phyloP scores from a whole-genome alignment of 257 asterid genomes.

The Solanum verrucosum region DNA sequence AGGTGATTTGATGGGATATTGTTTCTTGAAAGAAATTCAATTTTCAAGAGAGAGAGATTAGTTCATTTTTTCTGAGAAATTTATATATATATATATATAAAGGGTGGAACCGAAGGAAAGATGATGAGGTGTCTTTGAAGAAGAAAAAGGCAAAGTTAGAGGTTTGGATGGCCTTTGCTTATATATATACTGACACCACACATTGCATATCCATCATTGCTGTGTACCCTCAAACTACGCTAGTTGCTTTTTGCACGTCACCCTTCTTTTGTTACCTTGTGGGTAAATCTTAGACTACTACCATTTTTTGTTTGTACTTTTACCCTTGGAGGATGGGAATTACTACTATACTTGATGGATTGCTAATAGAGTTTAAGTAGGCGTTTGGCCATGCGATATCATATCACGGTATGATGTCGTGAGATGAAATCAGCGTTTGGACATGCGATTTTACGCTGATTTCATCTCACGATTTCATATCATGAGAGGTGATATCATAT shows the following conservation, averaged over 20 bases:
- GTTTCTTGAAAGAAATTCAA: constrained; percentile 9
- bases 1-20: constrained; percentile 21
- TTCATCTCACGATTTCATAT: no score
- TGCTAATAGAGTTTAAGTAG: background rate
- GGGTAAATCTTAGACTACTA: background rate
- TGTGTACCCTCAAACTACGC: background rate
- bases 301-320: background rate
- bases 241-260: background rate
- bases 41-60: background rate
- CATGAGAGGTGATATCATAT: no score
- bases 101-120: constrained; percentile 1
- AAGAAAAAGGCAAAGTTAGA: background rate
- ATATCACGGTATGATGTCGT: no score
- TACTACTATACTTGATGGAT: background rate
- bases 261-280: background rate
- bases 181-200: background rate
- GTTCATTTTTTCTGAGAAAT: constrained; percentile 27
- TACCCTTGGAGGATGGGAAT: background rate
- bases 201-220: background rate
- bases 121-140: constrained; percentile 46
- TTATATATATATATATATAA: background rate
- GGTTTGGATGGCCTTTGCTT: background rate
- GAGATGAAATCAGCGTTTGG: no score
- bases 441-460: no score
- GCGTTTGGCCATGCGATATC: no score